These are phyloP conservation scores for Eucalyptus marginata DNA, from an alignment of 345 rosid genomes.

Conservation along the genomic window DNA sequence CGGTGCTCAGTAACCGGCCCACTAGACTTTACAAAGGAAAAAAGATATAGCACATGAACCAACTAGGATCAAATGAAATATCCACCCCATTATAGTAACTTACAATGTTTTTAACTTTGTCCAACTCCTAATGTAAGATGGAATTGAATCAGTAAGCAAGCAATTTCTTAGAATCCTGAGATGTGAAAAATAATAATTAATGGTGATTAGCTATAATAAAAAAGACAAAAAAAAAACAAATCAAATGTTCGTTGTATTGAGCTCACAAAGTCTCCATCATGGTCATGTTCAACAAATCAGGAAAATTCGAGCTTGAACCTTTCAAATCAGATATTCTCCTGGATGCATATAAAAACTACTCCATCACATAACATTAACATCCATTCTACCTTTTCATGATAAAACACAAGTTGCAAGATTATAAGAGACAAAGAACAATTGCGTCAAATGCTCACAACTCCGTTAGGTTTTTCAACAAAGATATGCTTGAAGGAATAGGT, in stretches of 20 bases:
- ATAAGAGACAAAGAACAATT: not conserved
- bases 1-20: not conserved
- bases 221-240: not conserved
- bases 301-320: slow-evolving; percentile 48
- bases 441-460: slow-evolving; percentile 35
- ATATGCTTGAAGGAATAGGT: slow-evolving; percentile 31
- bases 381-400: not conserved
- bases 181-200: not conserved
- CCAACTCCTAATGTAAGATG: slow-evolving; percentile 28
- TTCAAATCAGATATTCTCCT: slow-evolving; percentile 76
- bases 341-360: not conserved
- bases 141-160: slow-evolving; percentile 34
- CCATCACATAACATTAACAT: not conserved
- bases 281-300: slow-evolving; percentile 21
- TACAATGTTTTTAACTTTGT: slow-evolving; percentile 18
- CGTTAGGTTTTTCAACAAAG: slow-evolving; percentile 30
- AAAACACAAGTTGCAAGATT: not conserved
- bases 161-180: slow-evolving; percentile 59
- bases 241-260: not conserved
- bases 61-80: not conserved
- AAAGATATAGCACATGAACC: not conserved
- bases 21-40: not conserved
- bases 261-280: slow-evolving; percentile 32
- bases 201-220: not conserved
- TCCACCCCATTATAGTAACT: slow-evolving; percentile 10